Base-by-base conservation (phyloP, 2,329 filamentous ascomycete species). In the Corinectria fuckeliana region DNA sequence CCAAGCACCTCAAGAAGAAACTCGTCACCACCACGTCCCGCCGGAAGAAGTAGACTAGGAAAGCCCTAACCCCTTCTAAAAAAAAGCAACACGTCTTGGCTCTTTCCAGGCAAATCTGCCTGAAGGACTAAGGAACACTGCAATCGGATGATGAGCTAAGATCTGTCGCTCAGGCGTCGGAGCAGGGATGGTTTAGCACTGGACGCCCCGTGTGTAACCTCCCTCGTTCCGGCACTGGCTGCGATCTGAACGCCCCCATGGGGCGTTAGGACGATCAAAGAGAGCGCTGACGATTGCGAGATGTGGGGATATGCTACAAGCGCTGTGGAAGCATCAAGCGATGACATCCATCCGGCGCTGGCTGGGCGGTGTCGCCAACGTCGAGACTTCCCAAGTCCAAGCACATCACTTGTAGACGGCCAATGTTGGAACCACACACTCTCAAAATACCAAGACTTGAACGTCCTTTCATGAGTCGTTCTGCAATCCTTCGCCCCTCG, bases 1-100 rank as follows among this genome's bases (percentile, higher is more conserved):
- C 95, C 0, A 99, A 99, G 79, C 88, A 96, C 74, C 66, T 97
- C 30, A 99, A 99, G 85, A 98, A 97, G 82, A 91, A 90, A 74
- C 77, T 96, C 58, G 86, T 96, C 23, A 84, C 83, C 56, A 81
- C 81, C 63, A 82, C 83, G 14, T 81, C 86, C 56, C 81, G 86
- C 66, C 86, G 85, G 71, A 90, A 91, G 79, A 89, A 85, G 74
- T 85, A 80, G 71, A 74, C 49, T 30, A 34, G n/a, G 9, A 23
- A 13, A 10, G 9, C n/a, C 23, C 50, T 53, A 21, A 32, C 34
- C 42, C 11, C n/a, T 20, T 38, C 32, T n/a, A 7, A 56, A 51
- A 58, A 54, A 16, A 49, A 28, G 28, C 5, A 36, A 14, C 36
- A 45, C 48, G 32, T 54, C 50, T 38, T 13, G 32, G 20, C n/a